A percentile compares a stretch with the other conserved stretches of the same genome.
Conservation (phyloP, 108 stramenopile species). For the Nitzschia putrida region DNA sequence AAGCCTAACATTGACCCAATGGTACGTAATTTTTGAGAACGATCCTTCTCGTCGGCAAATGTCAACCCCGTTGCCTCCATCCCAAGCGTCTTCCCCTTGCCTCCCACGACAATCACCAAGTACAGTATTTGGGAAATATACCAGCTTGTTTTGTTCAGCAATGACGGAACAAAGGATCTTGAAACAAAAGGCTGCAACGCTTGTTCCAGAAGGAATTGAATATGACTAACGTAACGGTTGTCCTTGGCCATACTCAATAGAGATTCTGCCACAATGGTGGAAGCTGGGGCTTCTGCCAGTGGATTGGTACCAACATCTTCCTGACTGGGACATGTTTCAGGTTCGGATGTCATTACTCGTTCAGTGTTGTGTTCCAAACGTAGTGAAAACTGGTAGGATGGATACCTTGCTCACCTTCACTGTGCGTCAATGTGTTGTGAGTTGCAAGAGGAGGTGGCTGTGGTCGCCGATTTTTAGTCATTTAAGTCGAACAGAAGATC, state of each 20-base stretch:
- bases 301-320: too few species aligned
- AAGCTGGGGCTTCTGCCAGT: too few species aligned
- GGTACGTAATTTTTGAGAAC: not conserved
- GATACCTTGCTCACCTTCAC: too few species aligned
- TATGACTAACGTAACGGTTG: slow-evolving; percentile 36
- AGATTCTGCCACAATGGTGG: slow-evolving; percentile 19
- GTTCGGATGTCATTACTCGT: not conserved
- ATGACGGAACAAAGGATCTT: not conserved
- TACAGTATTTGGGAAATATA: slow-evolving; percentile 28
- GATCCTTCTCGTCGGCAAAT: slow-evolving; percentile 1
- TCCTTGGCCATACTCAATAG: slow-evolving; percentile 46
- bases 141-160: slow-evolving; percentile 11
- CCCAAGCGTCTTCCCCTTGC: slow-evolving; percentile 31
- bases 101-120: slow-evolving; percentile 12
- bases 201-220: slow-evolving; percentile 27
- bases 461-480: too few species aligned
- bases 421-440: too few species aligned
- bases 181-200: slow-evolving; percentile 11
- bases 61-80: slow-evolving; percentile 39
- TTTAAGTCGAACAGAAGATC: too few species aligned
- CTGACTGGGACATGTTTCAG: not conserved
- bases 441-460: too few species aligned
- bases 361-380: not conserved
- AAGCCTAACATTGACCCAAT: not conserved
- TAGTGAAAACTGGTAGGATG: too few species aligned